A percentile compares a stretch with the other conserved stretches of the same genome.
phyloP scores from a whole-genome alignment of 2,329 filamentous ascomycete genomes.

The Trichoderma sp. region DNA sequence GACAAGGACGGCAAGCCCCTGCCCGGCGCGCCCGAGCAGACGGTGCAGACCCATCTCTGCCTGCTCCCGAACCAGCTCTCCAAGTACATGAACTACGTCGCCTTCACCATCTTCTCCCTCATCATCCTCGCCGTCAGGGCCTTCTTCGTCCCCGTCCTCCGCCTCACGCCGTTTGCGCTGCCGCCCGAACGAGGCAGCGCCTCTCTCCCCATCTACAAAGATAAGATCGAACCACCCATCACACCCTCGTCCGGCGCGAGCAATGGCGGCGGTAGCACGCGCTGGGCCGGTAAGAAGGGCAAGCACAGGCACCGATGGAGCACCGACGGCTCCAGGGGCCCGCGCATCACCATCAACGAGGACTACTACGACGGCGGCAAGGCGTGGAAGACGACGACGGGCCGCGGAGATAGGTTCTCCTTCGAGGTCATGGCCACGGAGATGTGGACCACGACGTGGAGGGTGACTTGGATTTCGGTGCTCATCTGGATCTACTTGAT shows the following conservation, averaged over 20 bases:
- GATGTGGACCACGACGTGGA: constrained; percentile 61
- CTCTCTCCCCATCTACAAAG: constrained; percentile 51
- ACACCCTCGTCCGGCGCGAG: constrained; percentile 27
- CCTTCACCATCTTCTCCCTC: constrained; percentile 59
- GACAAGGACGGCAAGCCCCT: constrained; percentile 59
- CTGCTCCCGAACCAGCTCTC: constrained; percentile 84
- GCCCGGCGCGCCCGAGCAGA: constrained; percentile 51
- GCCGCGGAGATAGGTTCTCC: constrained; percentile 36
- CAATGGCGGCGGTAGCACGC: constrained; percentile 32
- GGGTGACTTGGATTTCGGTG: constrained; percentile 65
- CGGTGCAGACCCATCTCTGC: constrained; percentile 86
- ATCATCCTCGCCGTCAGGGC: constrained; percentile 56
- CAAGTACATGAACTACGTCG: constrained; percentile 78
- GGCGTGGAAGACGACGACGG: constrained; percentile 36
- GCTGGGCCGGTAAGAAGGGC: constrained; percentile 36
- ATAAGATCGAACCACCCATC: constrained; percentile 52
- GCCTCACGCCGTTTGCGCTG: constrained; percentile 57
- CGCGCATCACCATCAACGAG: constrained; percentile 57
- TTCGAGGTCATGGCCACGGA: constrained; percentile 59
- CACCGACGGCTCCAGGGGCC: constrained; percentile 45
- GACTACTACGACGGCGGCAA: constrained; percentile 51
- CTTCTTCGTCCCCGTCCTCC: constrained; percentile 58
- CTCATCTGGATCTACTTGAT: constrained; percentile 69
- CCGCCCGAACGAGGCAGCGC: constrained; percentile 42
- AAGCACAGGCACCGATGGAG: constrained; percentile 44